Conservation (phyloP, 345 rosid genomes). For the Tarenaya hassleriana region DNA sequence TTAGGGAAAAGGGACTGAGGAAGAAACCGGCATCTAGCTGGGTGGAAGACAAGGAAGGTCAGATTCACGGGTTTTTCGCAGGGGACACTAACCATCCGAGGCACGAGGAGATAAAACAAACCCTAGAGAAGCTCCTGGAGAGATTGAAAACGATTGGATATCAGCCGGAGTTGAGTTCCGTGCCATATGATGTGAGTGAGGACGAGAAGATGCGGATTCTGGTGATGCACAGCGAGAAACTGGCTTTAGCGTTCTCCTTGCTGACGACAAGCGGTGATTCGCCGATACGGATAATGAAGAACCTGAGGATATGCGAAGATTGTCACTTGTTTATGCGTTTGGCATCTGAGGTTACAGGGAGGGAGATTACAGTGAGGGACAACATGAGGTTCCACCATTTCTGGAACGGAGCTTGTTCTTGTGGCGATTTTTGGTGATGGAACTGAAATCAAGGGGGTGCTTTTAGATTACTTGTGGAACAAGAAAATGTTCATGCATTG, state of each 20-base stretch:
- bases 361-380: slow-evolving; percentile 63
- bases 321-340: slow-evolving; percentile 60
- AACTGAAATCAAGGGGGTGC: too few relatives aligned
- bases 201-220: slow-evolving; percentile 49
- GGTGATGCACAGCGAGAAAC: slow-evolving; percentile 62
- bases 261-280: slow-evolving; percentile 34
- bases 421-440: slow-evolving; percentile 79
- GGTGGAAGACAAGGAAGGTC: slow-evolving; percentile 52
- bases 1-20: slow-evolving; percentile 48
- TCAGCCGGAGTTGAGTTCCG: slow-evolving; percentile 44
- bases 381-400: slow-evolving; percentile 77
- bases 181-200: slow-evolving; percentile 43
- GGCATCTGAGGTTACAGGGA: slow-evolving; percentile 42
- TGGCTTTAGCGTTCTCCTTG: slow-evolving; percentile 64
- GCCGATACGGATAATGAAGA: slow-evolving; percentile 57
- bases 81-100: slow-evolving; percentile 57
- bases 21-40: slow-evolving; percentile 79
- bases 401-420: slow-evolving; percentile 56
- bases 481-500: too few relatives aligned
- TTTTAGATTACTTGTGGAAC: too few relatives aligned
- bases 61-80: slow-evolving; percentile 54
- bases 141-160: slow-evolving; percentile 44
- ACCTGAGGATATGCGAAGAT: slow-evolving; percentile 67
- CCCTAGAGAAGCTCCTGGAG: slow-evolving; percentile 41
- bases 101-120: slow-evolving; percentile 41